Percentiles rank a stretch among this genome's conserved stretches.
phyloP scores from a whole-genome alignment of 495 filamentous ascomycete genomes.

The Oleoguttula mirabilis region DNA sequence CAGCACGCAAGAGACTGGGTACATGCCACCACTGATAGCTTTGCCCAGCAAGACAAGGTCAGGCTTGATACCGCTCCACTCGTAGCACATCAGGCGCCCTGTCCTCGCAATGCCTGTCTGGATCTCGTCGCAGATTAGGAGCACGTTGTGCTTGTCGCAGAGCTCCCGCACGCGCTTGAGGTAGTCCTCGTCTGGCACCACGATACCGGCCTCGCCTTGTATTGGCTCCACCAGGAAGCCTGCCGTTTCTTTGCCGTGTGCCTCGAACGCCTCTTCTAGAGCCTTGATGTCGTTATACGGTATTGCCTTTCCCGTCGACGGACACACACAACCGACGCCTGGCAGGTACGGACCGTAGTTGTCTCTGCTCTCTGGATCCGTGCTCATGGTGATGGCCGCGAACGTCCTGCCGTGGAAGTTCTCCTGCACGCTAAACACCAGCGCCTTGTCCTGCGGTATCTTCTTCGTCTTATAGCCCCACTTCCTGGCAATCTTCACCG shows the following conservation, averaged over 20 bases:
- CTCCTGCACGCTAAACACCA: constrained; percentile 73
- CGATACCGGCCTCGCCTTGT: constrained; percentile 94
- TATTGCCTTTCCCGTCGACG: constrained; percentile 65
- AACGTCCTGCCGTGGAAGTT: constrained; percentile 98
- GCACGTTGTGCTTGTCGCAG: constrained; percentile 86
- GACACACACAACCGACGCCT: constrained; percentile 65
- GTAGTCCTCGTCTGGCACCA: constrained; percentile 88
- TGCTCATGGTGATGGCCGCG: constrained; percentile 85
- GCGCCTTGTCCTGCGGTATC: constrained; percentile 70
- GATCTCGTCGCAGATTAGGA: constrained; percentile 97
- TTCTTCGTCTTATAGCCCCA: constrained; percentile 98
- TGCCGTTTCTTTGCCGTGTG: constrained; percentile 72
- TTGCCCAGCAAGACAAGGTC: constrained; percentile 93
- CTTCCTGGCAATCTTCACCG: constrained; percentile 92
- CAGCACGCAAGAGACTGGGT: constrained; percentile 90
- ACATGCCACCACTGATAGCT: constrained; percentile 96
- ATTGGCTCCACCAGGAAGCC: constrained; percentile 96
- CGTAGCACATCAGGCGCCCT: constrained; percentile 79
- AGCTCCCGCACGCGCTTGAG: constrained; percentile 66
- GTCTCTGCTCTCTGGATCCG: constrained; percentile 86
- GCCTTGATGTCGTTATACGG: constrained; percentile 76
- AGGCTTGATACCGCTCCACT: constrained; percentile 91
- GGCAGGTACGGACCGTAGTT: constrained; percentile 96
- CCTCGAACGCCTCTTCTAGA: constrained; percentile 64
- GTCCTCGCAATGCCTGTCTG: constrained; percentile 95